Evolutionary conservation across 108 stramenopile species (phyloP).

Genomic region (Phaeodactylum tricornutum): DNA sequence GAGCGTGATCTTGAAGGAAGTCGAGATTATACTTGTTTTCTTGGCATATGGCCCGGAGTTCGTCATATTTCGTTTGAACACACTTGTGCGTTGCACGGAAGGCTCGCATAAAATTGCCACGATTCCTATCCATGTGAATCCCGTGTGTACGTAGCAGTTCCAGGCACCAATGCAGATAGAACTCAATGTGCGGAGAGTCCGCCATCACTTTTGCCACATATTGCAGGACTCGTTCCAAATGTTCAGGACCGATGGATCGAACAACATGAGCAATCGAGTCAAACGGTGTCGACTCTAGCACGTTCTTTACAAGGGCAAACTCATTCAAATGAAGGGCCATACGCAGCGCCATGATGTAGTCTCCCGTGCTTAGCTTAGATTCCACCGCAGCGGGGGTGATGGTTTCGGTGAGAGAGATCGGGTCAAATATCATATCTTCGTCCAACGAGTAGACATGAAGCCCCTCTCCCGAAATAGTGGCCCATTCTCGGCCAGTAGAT

Average conservation of each 20-base stretch:
- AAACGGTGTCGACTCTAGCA: slow-evolving; percentile 72
- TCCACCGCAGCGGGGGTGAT: slow-evolving; percentile 78
- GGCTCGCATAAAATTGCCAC: slow-evolving; percentile 67
- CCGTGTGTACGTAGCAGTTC: slow-evolving; percentile 71
- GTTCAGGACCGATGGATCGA: slow-evolving; percentile 49
- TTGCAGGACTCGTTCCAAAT: slow-evolving; percentile 68
- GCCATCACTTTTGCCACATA: slow-evolving; percentile 67
- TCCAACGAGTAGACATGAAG: slow-evolving; percentile 85
- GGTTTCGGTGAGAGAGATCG: slow-evolving; percentile 76
- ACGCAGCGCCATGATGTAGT: slow-evolving; percentile 56
- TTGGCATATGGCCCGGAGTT: slow-evolving; percentile 64
- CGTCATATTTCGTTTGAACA: slow-evolving; percentile 62
- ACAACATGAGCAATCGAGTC: slow-evolving; percentile 66
- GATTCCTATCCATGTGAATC: slow-evolving; percentile 66
- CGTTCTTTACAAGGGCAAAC: slow-evolving; percentile 56
- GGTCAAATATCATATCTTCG: slow-evolving; percentile 90
- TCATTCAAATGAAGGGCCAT: slow-evolving; percentile 87
- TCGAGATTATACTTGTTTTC: slow-evolving; percentile 71
- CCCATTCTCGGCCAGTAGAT: slow-evolving; percentile 84
- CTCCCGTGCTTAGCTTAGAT: slow-evolving; percentile 40
- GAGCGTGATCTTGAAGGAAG: slow-evolving; percentile 63
- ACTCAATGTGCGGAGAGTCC: slow-evolving; percentile 81
- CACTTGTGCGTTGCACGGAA: slow-evolving; percentile 65
- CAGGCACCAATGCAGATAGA: slow-evolving; percentile 77
- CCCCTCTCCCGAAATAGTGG: slow-evolving; percentile 81